These are phyloP conservation scores for Aspergillus vadensis DNA, from an alignment of 2,329 filamentous ascomycete genomes.

Conservation along the genomic window DNA sequence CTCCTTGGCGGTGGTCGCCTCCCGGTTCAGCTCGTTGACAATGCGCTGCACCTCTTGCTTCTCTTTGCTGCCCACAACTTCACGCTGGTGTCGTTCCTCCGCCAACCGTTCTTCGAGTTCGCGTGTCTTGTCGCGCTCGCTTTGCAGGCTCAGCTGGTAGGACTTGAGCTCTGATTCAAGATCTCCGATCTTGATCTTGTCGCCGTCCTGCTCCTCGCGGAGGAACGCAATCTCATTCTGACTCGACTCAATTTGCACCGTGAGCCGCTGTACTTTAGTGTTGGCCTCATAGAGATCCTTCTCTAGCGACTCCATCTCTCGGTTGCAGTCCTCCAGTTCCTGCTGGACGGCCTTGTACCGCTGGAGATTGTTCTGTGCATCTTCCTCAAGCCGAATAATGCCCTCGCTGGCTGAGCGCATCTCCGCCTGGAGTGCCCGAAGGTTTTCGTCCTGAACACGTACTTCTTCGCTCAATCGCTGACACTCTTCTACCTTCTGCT, in stretches of 20 bases:
- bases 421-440: slow-evolving; percentile 87
- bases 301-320: slow-evolving; percentile 83
- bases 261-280: slow-evolving; percentile 81
- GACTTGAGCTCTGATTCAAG: slow-evolving; percentile 80
- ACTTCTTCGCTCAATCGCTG: slow-evolving; percentile 71
- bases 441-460: slow-evolving; percentile 78
- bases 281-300: slow-evolving; percentile 81
- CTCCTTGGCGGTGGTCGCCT: slow-evolving; percentile 79
- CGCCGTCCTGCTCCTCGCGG: slow-evolving; percentile 91
- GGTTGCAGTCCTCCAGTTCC: slow-evolving; percentile 79
- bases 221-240: slow-evolving; percentile 94
- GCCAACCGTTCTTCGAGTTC: slow-evolving; percentile 75
- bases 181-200: slow-evolving; percentile 97
- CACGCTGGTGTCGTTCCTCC: slow-evolving; percentile 80
- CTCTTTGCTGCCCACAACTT: slow-evolving; percentile 81
- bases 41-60: slow-evolving; percentile 95
- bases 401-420: slow-evolving; percentile 90
- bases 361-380: slow-evolving; percentile 75
- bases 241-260: slow-evolving; percentile 87
- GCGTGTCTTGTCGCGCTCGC: slow-evolving; percentile 75
- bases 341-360: slow-evolving; percentile 81
- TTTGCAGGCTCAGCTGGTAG: slow-evolving; percentile 75
- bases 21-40: slow-evolving; percentile 87
- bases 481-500: slow-evolving; percentile 71
- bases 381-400: slow-evolving; percentile 83